A percentile compares a stretch with the other conserved stretches of the same genome.
Conservation (phyloP, 139 green algal species). For the Zygnema circumcarinatum region DNA sequence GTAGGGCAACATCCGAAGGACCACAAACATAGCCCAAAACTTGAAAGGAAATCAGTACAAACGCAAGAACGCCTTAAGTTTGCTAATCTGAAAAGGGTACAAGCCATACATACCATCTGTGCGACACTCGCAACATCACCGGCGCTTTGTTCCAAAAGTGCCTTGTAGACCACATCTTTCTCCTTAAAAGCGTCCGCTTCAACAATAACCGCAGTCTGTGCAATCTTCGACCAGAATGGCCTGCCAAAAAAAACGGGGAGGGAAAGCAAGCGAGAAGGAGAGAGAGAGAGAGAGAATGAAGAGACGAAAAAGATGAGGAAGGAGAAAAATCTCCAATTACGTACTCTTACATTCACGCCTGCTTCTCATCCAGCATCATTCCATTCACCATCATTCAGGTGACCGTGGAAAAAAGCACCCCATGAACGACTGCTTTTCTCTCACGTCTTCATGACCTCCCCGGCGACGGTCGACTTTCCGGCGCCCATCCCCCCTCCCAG, state of each 20-base stretch:
- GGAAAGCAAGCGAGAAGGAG: not conserved
- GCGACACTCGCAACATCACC: not conserved
- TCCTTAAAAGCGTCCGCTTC: slow-evolving; percentile 50
- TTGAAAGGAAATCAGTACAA: too few species aligned
- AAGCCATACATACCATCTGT: slow-evolving; percentile 15
- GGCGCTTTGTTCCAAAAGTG: not conserved
- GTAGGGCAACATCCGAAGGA: too few species aligned
- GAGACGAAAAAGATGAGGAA: too few species aligned
- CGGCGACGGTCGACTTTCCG: slow-evolving; percentile 45
- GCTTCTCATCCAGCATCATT: not conserved
- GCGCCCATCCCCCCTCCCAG: slow-evolving; percentile 54
- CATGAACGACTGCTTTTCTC: too few species aligned
- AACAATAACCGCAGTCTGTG: not conserved
- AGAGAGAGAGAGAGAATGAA: not conserved
- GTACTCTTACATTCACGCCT: not conserved
- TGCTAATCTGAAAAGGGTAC: too few species aligned
- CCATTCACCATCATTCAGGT: not conserved
- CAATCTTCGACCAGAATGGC: slow-evolving; percentile 4
- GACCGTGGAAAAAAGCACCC: too few species aligned
- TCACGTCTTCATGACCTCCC: slow-evolving; percentile 32
- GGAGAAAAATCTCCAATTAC: too few species aligned
- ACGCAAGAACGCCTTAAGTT: too few species aligned
- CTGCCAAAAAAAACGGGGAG: not conserved
- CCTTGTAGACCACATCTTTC: slow-evolving; percentile 36
- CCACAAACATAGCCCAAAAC: too few species aligned